Evolutionary conservation across 148 eudicot species (phyloP).

Genomic region (Cornus controversa): DNA sequence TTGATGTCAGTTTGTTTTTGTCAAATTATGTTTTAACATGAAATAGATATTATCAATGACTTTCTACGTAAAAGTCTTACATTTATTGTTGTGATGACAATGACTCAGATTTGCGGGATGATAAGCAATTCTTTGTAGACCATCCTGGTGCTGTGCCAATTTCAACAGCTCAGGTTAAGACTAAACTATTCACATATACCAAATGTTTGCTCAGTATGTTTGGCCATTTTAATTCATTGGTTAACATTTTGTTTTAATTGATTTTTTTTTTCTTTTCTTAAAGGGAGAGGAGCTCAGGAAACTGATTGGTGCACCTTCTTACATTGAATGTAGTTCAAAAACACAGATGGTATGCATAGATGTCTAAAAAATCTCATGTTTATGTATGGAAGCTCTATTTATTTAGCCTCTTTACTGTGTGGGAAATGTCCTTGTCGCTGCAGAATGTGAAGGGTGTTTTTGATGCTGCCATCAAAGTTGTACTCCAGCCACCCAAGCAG

Average conservation of each 20-base stretch:
- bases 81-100: slow-evolving; percentile 11
- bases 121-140: slow-evolving; percentile 74
- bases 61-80: neutral
- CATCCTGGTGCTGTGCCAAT: slow-evolving; percentile 88
- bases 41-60: neutral
- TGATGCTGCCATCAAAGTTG: slow-evolving; percentile 96
- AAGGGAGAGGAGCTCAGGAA: slow-evolving; percentile 81
- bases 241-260: neutral
- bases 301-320: slow-evolving; percentile 72
- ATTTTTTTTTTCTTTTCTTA: neutral
- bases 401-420: neutral
- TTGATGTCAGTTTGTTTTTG: neutral
- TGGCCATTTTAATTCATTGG: neutral
- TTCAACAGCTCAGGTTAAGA: slow-evolving; percentile 66
- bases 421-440: neutral
- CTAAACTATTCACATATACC: too few species aligned
- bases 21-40: neutral
- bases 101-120: slow-evolving; percentile 81
- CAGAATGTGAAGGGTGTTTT: slow-evolving; percentile 94
- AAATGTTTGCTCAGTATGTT: neutral
- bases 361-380: neutral
- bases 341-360: slow-evolving; percentile 57
- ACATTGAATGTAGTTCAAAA: slow-evolving; percentile 85
- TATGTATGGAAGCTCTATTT: neutral
- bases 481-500: slow-evolving; percentile 88